Conservation (phyloP, 768 basidiomycete genomes). For the Megacollybia marginata region DNA sequence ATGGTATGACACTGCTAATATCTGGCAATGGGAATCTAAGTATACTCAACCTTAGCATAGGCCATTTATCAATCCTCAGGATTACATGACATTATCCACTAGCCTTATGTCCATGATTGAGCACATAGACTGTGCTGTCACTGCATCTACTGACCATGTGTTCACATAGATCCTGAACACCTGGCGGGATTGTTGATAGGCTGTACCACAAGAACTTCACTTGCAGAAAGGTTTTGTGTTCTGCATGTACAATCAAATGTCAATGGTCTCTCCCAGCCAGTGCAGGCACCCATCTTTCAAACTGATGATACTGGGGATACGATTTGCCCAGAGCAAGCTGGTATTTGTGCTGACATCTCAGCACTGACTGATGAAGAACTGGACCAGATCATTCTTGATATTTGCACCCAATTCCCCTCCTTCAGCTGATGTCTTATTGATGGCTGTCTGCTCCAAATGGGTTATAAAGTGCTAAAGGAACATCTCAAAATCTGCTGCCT, state of each 20-base stretch:
- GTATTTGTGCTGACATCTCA: conserved; percentile 1
- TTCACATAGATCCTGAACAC: neutral
- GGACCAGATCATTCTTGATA: conserved; percentile 11
- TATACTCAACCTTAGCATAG: neutral
- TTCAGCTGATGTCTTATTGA: conserved; percentile 19
- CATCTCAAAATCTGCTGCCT: conserved; percentile 11
- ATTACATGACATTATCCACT: neutral
- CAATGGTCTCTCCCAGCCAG: conserved; percentile 1
- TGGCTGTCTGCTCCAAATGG: conserved; percentile 13
- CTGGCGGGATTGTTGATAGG: neutral
- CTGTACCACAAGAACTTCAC: neutral
- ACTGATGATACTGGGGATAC: neutral
- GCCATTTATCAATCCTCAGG: conserved; percentile 4
- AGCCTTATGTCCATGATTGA: neutral
- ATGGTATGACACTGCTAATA: neutral
- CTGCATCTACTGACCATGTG: neutral
- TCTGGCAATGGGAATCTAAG: neutral
- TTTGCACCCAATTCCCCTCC: conserved; percentile 15
- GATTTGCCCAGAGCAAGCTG: neutral
- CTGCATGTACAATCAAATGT: neutral
- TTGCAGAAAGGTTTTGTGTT: neutral
- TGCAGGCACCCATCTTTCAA: neutral
- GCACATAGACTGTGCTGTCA: neutral
- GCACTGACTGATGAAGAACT: conserved; percentile 15
- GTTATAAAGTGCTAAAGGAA: conserved; percentile 11